Percentiles rank a stretch among this genome's conserved stretches.
Conservation (phyloP, 768 basidiomycete genomes). For the Boletus tylopilopsis region DNA sequence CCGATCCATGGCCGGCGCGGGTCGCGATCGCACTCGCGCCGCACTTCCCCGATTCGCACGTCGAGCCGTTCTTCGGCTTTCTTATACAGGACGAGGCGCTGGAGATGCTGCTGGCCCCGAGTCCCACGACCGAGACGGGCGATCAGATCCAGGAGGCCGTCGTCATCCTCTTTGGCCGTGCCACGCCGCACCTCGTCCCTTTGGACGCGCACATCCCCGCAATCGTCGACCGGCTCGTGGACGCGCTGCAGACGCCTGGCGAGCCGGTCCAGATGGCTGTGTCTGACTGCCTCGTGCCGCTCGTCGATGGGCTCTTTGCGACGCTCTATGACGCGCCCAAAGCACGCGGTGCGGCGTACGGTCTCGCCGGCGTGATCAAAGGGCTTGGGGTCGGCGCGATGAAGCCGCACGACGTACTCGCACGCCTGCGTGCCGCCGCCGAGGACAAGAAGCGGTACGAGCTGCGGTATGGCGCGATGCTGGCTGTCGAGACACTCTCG, state of each 20-base stretch:
- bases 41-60: conserved; percentile 54
- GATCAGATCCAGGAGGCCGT: conserved; percentile 94
- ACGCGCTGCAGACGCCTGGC: conserved; percentile 88
- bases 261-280: conserved; percentile 97
- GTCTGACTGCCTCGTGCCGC: conserved; percentile 88
- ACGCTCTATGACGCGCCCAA: conserved; percentile 74
- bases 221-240: conserved; percentile 82
- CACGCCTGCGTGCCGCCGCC: conserved; percentile 64
- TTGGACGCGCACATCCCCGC: conserved; percentile 72
- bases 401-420: conserved; percentile 79
- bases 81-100: conserved; percentile 83
- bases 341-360: conserved; percentile 92
- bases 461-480: conserved; percentile 89
- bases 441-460: conserved; percentile 91
- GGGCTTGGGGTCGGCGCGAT: conserved; percentile 86
- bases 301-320: conserved; percentile 76
- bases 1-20: conserved; percentile 86
- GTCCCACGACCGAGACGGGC: conserved; percentile 61
- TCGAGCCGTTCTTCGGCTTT: conserved; percentile 78
- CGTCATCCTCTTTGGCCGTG: conserved; percentile 89
- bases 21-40: conserved; percentile 74
- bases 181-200: conserved; percentile 81
- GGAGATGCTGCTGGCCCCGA: conserved; percentile 67
- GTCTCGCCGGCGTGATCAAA: conserved; percentile 87
- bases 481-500: conserved; percentile 91